phyloP scores from a whole-genome alignment of 345 rosid genomes.

The Psidium guajava region DNA sequence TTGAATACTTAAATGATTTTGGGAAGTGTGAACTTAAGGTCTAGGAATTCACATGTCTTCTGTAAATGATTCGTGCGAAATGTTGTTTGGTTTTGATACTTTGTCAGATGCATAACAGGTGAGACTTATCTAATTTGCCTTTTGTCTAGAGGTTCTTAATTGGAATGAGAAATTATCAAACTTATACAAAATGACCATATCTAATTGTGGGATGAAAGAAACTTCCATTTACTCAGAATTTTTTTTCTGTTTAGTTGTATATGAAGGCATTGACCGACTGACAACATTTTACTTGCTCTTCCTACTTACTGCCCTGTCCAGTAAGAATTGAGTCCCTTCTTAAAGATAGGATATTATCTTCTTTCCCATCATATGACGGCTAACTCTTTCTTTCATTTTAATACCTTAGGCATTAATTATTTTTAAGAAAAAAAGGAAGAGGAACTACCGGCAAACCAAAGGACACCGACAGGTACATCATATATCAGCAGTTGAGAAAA shows the following conservation, averaged over 20 bases:
- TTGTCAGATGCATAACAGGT: not conserved
- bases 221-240: not conserved
- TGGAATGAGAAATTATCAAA: not conserved
- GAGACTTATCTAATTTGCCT: not conserved
- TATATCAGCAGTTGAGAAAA: not conserved
- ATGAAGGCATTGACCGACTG: not conserved
- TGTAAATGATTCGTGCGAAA: not conserved
- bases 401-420: conserved; percentile 71
- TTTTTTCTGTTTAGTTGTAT: not conserved
- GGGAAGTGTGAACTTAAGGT: not conserved
- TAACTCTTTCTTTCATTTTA: not conserved
- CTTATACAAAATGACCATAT: not conserved
- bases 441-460: conserved; percentile 22
- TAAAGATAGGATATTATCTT: not conserved
- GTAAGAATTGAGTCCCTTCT: not conserved
- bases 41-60: not conserved
- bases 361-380: not conserved
- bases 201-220: not conserved
- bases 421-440: conserved; percentile 87
- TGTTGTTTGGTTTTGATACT: not conserved
- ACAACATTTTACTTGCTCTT: not conserved
- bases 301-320: not conserved
- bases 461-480: conserved; percentile 9
- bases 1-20: not conserved
- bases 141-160: not conserved